phyloP scores from a whole-genome alignment of 768 basidiomycete species.

The Mycena floridula region DNA sequence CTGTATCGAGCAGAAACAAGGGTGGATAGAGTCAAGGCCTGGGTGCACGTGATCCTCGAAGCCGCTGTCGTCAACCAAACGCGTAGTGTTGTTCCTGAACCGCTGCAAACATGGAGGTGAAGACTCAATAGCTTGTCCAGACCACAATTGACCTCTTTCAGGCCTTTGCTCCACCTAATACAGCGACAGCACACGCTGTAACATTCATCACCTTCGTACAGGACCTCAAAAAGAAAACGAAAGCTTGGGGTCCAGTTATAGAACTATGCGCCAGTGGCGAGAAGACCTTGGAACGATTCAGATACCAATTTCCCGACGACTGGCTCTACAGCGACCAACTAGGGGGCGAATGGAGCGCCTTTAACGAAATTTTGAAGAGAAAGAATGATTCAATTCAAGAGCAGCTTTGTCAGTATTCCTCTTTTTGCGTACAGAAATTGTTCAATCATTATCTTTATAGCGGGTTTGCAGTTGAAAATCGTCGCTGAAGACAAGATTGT shows the following conservation, averaged over 20 bases:
- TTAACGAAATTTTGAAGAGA: conserved; percentile 94
- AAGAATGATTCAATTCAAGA: conserved; percentile 99
- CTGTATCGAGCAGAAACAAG: conserved; percentile 9
- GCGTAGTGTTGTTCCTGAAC: conserved; percentile 24
- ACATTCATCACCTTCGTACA: conserved; percentile 99
- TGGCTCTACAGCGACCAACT: conserved; percentile 99
- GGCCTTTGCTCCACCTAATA: conserved; percentile 73
- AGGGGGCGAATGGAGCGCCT: conserved; percentile 96
- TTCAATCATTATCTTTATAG: conserved; percentile 29
- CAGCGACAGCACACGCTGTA: conserved; percentile 96
- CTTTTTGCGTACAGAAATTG: conserved; percentile 1
- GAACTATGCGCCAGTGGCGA: conserved; percentile 92
- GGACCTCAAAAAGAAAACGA: conserved; percentile 95
- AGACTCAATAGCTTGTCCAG: background rate
- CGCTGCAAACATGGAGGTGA: conserved; percentile 37
- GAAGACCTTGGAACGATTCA: conserved; percentile 93
- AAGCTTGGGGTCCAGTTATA: conserved; percentile 95
- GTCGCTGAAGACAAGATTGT: conserved; percentile 99
- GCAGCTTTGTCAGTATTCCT: conserved; percentile 68
- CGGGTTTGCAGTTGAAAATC: conserved; percentile 97
- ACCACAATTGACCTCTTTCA: conserved; percentile 15
- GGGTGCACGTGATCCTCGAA: background rate
- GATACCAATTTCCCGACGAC: conserved; percentile 94
- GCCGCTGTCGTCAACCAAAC: conserved; percentile 17
- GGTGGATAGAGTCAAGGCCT: conserved; percentile 1